Base-by-base conservation (phyloP, 2,329 filamentous ascomycete species). In the Epichloe elymi region DNA sequence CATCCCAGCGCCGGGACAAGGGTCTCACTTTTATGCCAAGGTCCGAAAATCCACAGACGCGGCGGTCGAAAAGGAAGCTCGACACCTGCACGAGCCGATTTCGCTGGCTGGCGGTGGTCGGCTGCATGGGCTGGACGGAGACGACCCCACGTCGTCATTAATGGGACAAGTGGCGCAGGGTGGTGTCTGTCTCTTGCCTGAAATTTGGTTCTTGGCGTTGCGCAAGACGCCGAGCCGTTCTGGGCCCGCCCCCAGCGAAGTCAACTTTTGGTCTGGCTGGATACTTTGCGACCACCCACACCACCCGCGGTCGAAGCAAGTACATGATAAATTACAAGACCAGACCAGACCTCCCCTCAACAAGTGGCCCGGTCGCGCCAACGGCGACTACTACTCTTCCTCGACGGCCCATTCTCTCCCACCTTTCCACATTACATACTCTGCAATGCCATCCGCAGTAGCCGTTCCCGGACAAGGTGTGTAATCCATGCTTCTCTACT, bases 401-500 rank as follows among this genome's bases (percentile, higher is more conserved):
- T n/a, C 41, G 20, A 46, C 43, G 36, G n/a, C 30, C n/a, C 37
- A 33, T 14, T 14, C n/a, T 40, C 30, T 19, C 36, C 41, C 48
- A 50, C 35, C 37, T 40, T 52, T 46, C 38, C 50, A 37, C 55
- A 38, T 33, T 54, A 39, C 19, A 19, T 19, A 2, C 26, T 55
- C 51, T 54, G 48, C 51, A 36, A 60, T 60, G 58, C 57, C 57
- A 50, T 58, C 56, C 43, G 55, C 54, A 46, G 56, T 60, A 37
- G 33, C 49, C 49, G 48, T 54, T 48, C 53, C 51, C 50, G 53
- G 51, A 56, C 51, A 58, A 59, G 58, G 58, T 59, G 55, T 54
- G 57, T 59, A 36, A 48, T 42, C 40, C 6, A 38, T 26, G 26
- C 26, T 46, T 15, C 17, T 23, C 15, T 17, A 39, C 26, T 47